These are phyloP conservation scores for Saccharomycopsis sp. DNA, from an alignment of 805 yeast genomes.

Conservation along the genomic window DNA sequence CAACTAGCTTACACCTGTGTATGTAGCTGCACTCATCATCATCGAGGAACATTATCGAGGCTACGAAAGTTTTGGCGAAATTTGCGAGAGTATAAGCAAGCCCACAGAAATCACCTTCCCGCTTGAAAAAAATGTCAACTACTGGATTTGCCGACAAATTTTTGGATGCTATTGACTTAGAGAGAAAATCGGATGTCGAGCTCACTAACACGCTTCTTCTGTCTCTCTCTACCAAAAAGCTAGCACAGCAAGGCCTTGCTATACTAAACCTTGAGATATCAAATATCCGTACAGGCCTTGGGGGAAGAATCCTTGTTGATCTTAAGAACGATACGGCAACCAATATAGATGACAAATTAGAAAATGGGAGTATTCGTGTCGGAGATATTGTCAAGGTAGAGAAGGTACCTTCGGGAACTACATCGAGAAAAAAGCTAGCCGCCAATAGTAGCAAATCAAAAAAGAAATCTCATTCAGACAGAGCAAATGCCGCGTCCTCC, in stretches of 20 bases:
- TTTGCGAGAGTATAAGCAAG: too few species aligned
- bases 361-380: slow-evolving; percentile 48
- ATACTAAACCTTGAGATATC: slow-evolving; percentile 54
- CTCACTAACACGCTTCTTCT: slow-evolving; percentile 39
- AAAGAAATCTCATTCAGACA: slow-evolving; percentile 29
- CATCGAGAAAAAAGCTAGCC: slow-evolving; percentile 20
- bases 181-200: slow-evolving; percentile 46
- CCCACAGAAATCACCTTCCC: too few species aligned
- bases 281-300: slow-evolving; percentile 69
- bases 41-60: too few species aligned
- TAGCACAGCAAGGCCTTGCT: slow-evolving; percentile 73
- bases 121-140: background rate
- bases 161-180: slow-evolving; percentile 37
- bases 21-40: too few species aligned
- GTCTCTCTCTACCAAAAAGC: slow-evolving; percentile 50
- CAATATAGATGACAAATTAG: slow-evolving; percentile 32
- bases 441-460: slow-evolving; percentile 8
- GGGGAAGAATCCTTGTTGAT: slow-evolving; percentile 67
- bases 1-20: too few species aligned
- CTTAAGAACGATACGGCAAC: slow-evolving; percentile 46
- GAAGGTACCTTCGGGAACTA: slow-evolving; percentile 31
- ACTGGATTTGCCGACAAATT: slow-evolving; percentile 33
- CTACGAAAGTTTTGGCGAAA: too few species aligned
- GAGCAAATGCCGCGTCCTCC: slow-evolving; percentile 17
- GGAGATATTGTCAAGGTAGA: slow-evolving; percentile 76